Evolutionary conservation across 257 asterid genomes (phyloP).

Genomic region (Euphrasia confusa): DNA sequence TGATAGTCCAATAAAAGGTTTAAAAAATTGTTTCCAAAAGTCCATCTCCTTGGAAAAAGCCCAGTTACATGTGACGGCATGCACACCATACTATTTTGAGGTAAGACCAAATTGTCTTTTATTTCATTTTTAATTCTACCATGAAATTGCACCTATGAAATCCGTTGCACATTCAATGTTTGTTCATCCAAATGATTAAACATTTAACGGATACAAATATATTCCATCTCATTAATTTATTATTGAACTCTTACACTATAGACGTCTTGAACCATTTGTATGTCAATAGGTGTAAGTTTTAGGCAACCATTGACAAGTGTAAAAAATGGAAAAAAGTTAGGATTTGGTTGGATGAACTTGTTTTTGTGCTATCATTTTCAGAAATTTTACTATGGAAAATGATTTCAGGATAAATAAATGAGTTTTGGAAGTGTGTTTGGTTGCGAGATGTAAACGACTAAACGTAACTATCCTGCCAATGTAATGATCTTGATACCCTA

Average conservation of each 20-base stretch:
- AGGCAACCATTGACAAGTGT: no score
- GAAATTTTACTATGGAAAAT: no score
- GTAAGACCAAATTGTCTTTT: constrained; percentile 16
- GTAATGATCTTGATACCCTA: no score
- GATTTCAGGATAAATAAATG: no score
- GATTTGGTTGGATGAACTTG: no score
- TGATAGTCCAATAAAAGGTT: constrained; percentile 43
- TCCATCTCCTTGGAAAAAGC: constrained; percentile 11
- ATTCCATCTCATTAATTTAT: neutral
- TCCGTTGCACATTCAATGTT: neutral
- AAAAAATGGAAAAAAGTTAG: no score
- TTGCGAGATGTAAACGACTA: no score
- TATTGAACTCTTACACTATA: neutral
- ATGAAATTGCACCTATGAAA: neutral
- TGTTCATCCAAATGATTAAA: neutral
- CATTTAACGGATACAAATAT: neutral
- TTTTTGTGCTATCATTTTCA: no score
- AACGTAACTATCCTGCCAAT: no score
- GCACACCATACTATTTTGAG: constrained; percentile 23
- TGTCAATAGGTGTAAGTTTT: no score
- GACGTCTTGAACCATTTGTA: no score
- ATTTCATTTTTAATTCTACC: constrained; percentile 3
- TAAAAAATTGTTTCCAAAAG: neutral
- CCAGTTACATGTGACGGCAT: constrained; percentile 12
- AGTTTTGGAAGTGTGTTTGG: no score